phyloP scores from a whole-genome alignment of 2,329 filamentous ascomycete genomes.

The Colletotrichum spaethianum region DNA sequence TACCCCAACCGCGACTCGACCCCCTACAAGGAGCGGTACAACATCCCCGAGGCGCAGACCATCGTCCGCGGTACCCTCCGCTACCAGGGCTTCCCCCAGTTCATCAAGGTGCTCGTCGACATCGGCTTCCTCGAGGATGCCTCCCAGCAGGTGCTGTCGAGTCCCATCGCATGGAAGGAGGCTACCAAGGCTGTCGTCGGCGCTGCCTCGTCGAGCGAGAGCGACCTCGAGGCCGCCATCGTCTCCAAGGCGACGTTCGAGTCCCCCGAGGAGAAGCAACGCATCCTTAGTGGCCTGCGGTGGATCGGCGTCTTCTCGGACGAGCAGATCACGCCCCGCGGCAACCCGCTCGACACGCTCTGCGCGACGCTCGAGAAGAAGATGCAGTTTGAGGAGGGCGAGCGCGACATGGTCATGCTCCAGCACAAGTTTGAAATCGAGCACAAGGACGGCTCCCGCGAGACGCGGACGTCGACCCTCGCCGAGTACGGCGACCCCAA shows the following conservation, averaged over 20 bases:
- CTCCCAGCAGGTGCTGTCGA: constrained; percentile 74
- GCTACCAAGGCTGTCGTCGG: constrained; percentile 84
- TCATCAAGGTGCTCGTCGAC: constrained; percentile 89
- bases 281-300: constrained; percentile 78
- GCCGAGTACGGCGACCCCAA: constrained; percentile 86
- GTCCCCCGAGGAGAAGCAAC: constrained; percentile 76
- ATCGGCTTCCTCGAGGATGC: constrained; percentile 89
- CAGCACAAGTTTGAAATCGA: constrained; percentile 90
- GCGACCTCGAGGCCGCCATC: constrained; percentile 82
- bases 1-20: constrained; percentile 87
- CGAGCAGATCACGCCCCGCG: constrained; percentile 77
- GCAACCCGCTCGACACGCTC: constrained; percentile 90
- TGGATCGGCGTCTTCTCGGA: constrained; percentile 81
- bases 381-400: constrained; percentile 87
- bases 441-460: constrained; percentile 81
- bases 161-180: constrained; percentile 84
- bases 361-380: constrained; percentile 78
- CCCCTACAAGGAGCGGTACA: constrained; percentile 88
- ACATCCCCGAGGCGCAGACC: constrained; percentile 92
- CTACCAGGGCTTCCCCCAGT: constrained; percentile 91
- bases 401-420: constrained; percentile 87
- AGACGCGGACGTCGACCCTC: constrained; percentile 86
- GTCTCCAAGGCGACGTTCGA: constrained; percentile 81
- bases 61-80: constrained; percentile 81
- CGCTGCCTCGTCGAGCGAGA: constrained; percentile 74